Evolutionary conservation across 2,329 filamentous ascomycete species (phyloP), one percentile per base, ranked within the genome.

Genomic region (Aspergillus ochraceus): DNA sequence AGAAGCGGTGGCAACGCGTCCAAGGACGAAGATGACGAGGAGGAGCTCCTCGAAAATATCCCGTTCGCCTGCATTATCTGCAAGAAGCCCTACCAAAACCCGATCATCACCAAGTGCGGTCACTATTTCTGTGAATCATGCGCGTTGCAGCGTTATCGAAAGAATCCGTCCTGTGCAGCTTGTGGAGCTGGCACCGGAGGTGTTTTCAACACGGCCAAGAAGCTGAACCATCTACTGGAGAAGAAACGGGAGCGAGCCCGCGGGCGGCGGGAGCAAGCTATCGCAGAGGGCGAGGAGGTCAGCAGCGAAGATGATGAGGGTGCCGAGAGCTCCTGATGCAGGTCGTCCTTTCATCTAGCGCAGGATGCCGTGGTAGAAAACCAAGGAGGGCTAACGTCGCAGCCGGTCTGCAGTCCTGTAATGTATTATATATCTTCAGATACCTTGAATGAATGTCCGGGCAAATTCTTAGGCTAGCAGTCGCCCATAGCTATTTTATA

Each of bases 61-160:
- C 93, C 93, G 0, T 97, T 97, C 72, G 90, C 87, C 1, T 97
- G 93, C 75, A 86, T 96, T 64, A 91, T 97, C 62, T 97, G 93
- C 81, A 87, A 88, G 68, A 84, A 87, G 42, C 77, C 87, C 1
- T 97, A 97, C 77, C 89, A 87, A 68, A 83, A 86, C 59, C 94
- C 95, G 0, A 85, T 98, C 12, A 80, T 94, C 24, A 98, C 95
- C 12, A 90, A 92, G 65, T 99, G 95, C 67, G 90, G 92, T 0
- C 95, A 99, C 75, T 98, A 98, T 75, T 98, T 98, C 72, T 99
- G 95, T 73, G 90, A 97, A 75, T 82, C 84, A 1, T 99, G 95
- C 75, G 95, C 95, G 26, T 80, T 98, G 68, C 87, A 90, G 72
- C 80, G 93, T 65, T 98, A 97, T 73, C 84, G 90, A 63, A 95